Evolutionary conservation across 139 green algal genomes (phyloP), one percentile per base, ranked within the genome.

Genomic region (Chlamydomonas eustigma): DNA sequence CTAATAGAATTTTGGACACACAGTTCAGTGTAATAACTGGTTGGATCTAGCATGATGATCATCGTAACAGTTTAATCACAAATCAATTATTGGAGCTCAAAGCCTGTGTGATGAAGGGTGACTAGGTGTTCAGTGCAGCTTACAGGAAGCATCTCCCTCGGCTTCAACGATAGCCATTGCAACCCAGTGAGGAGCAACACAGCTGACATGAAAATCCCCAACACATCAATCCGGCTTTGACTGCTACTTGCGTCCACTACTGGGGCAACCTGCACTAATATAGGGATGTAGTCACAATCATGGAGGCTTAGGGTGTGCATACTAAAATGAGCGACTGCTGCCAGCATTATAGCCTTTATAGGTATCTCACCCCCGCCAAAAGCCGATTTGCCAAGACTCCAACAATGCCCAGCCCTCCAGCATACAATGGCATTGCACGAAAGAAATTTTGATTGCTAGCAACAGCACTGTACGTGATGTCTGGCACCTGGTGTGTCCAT

Each of bases 101-200:
- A n/a, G n/a, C n/a, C n/a, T n/a, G n/a, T 24, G 50, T 63, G 50
- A 30, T 63, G 24, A 63, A 30, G 50, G 50, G 50, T 30, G 50
- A 63, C n/a, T n/a, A n/a, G n/a, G n/a, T n/a, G n/a, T n/a, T n/a
- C 6, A 44, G 32, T 36, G 36, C 58, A 66, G 12, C 76, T 33
- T 58, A 83, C 81, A 8, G 76, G 51, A 1, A 37, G 58, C 2
- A 77, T 0, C 24, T 63, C 70, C 1, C 64, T 44, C 2, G 90
- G 84, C 81, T 90, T 91, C n/a, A 97, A 73, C 0, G 87, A 85
- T 2, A 94, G 78, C 94, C 94, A 98, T 67, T 94, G 88, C 65
- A 98, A 87, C 2, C 94, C 94, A 1, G 91, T 97, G 0, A 98
- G 86, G 37, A 94, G 69, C 38, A 97, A 84, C 69, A 92, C 85